phyloP scores from a whole-genome alignment of 441 rosid species.

The Rhodomyrtus psidioides region DNA sequence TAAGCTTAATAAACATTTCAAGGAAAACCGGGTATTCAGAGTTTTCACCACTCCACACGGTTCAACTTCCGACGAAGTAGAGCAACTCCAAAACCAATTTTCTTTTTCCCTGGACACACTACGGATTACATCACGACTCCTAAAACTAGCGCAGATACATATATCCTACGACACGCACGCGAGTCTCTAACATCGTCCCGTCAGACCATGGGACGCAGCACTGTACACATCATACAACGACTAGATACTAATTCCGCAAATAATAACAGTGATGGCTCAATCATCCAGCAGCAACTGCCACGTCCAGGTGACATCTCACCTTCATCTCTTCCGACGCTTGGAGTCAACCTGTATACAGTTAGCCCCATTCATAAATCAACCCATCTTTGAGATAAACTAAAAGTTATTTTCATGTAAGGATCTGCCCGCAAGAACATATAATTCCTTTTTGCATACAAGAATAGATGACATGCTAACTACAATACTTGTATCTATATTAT shows the following conservation, averaged over 20 bases:
- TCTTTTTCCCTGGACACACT: background rate
- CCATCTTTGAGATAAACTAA: background rate
- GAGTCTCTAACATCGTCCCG: background rate
- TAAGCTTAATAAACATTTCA: background rate
- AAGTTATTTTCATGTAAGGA: background rate
- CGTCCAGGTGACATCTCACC: background rate
- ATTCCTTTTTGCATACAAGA: background rate
- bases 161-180: background rate
- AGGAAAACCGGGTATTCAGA: background rate
- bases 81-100: background rate
- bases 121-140: background rate
- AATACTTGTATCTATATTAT: background rate
- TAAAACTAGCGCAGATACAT: background rate
- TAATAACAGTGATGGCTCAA: conserved; percentile 6
- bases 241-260: conserved; percentile 28
- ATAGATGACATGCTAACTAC: background rate
- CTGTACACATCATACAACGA: conserved; percentile 1
- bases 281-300: conserved; percentile 12
- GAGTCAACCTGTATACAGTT: conserved; percentile 36
- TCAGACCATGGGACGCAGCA: conserved; percentile 1
- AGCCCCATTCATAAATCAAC: background rate
- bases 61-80: background rate
- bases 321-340: conserved; percentile 45
- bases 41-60: background rate
- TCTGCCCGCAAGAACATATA: background rate